phyloP scores from a whole-genome alignment of 305 asterid species.

The Solanum aculeatissimum region DNA sequence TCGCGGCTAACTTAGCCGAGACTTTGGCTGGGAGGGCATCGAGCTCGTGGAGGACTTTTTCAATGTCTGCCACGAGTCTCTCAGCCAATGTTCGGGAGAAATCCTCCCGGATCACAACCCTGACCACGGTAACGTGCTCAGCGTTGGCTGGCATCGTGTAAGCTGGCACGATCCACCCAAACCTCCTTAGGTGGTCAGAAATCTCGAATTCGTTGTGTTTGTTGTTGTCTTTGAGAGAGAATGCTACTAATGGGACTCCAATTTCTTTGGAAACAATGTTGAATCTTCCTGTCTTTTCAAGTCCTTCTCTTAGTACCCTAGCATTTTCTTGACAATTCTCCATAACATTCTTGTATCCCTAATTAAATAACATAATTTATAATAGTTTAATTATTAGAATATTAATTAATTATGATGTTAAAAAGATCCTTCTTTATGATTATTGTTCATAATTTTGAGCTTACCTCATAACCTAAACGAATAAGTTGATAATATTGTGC shows the following conservation, averaged over 20 bases:
- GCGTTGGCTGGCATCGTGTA: conserved; percentile 19
- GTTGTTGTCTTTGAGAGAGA: conserved; percentile 8
- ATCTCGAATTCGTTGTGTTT: conserved; percentile 10
- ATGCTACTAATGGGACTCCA: conserved; percentile 17
- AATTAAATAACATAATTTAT: background rate
- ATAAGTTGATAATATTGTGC: conserved; percentile 19
- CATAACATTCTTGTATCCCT: conserved; percentile 17
- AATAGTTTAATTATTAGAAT: background rate
- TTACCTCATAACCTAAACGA: conserved; percentile 18
- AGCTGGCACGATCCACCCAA: conserved; percentile 20
- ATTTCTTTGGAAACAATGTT: conserved; percentile 8
- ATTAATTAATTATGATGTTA: background rate
- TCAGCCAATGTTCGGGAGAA: conserved; percentile 12
- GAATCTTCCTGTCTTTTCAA: conserved; percentile 6
- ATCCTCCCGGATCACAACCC: conserved; percentile 14
- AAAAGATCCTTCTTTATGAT: background rate
- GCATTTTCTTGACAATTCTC: conserved; percentile 19
- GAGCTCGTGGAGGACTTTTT: conserved; percentile 10
- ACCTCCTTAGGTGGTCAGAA: conserved; percentile 8
- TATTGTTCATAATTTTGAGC: background rate
- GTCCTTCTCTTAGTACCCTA: conserved; percentile 1
- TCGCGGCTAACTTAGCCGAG: background rate
- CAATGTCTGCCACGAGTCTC: conserved; percentile 7
- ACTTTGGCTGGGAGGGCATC: conserved; percentile 8
- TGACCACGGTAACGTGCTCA: conserved; percentile 11